Conservation (phyloP, 495 filamentous ascomycete genomes). For the Aspergillus baeticus region DNA sequence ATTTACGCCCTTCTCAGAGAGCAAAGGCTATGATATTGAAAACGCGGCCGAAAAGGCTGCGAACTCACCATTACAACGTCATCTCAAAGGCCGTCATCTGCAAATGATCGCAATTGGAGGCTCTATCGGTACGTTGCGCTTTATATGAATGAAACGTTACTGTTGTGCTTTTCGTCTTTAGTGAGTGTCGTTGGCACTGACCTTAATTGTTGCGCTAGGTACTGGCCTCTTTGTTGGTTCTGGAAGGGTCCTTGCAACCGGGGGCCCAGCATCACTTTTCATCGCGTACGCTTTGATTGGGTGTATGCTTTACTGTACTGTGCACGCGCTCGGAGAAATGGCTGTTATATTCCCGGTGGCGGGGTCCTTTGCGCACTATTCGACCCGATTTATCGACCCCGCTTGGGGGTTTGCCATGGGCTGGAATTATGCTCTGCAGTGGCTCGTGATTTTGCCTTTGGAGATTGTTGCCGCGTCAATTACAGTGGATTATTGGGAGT, state of each 20-base stretch:
- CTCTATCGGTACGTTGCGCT: constrained; percentile 70
- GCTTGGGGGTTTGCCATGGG: constrained; percentile 99
- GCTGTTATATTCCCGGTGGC: constrained; percentile 88
- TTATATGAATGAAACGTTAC: not conserved
- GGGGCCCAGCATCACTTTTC: constrained; percentile 82
- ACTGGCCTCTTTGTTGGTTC: constrained; percentile 91
- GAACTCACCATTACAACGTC: constrained; percentile 69
- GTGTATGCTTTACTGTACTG: constrained; percentile 86
- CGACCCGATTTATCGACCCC: constrained; percentile 88
- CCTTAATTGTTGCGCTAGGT: constrained; percentile 43
- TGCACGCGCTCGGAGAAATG: constrained; percentile 90
- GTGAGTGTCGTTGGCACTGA: not conserved
- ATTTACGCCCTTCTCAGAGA: constrained; percentile 53
- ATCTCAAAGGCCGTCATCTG: constrained; percentile 79
- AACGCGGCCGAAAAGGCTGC: constrained; percentile 73
- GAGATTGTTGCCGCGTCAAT: constrained; percentile 91
- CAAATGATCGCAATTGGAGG: constrained; percentile 98
- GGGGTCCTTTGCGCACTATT: constrained; percentile 90
- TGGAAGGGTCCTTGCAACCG: constrained; percentile 70
- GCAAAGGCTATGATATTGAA: constrained; percentile 71
- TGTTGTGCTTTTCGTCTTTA: not conserved
- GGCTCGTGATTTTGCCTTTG: constrained; percentile 83
- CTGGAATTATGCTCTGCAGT: constrained; percentile 97
- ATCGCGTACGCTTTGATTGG: constrained; percentile 83
- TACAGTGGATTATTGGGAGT: constrained; percentile 83